Evolutionary conservation across 2,329 filamentous ascomycete genomes (phyloP).

Genomic region (Cladosporium sp.): DNA sequence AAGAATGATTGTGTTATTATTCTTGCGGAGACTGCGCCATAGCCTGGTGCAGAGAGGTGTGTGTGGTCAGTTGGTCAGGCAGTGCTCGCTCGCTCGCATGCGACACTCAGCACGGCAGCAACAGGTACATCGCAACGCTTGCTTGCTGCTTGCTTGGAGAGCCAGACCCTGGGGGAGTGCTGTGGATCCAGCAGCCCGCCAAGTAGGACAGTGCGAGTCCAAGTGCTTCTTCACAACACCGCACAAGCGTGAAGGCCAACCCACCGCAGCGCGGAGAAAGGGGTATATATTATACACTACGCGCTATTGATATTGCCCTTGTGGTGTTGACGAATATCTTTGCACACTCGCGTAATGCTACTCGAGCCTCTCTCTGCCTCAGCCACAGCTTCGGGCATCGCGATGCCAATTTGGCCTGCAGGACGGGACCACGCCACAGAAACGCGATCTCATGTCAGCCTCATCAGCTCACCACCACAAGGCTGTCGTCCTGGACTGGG

Average conservation of each 20-base stretch:
- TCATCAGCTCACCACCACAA: neutral
- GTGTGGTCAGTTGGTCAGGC: neutral
- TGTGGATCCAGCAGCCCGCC: neutral
- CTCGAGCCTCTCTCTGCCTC: neutral
- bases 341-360: neutral
- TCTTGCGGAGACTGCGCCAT: conserved; percentile 2
- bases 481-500: neutral
- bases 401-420: neutral
- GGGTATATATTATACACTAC: neutral
- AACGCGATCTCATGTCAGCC: conserved; percentile 9
- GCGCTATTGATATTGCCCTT: neutral
- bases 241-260: neutral
- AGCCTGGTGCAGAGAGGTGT: neutral
- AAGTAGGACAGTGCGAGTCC: neutral
- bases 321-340: neutral
- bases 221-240: neutral
- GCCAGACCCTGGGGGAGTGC: neutral
- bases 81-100: conserved; percentile 7
- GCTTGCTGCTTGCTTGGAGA: conserved; percentile 2
- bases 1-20: conserved; percentile 1
- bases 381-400: neutral
- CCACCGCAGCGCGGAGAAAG: neutral
- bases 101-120: neutral
- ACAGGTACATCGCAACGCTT: neutral
- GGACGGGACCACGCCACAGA: neutral